Conservation (phyloP, 169 alveolate species). For the Eimeria tenella region DNA sequence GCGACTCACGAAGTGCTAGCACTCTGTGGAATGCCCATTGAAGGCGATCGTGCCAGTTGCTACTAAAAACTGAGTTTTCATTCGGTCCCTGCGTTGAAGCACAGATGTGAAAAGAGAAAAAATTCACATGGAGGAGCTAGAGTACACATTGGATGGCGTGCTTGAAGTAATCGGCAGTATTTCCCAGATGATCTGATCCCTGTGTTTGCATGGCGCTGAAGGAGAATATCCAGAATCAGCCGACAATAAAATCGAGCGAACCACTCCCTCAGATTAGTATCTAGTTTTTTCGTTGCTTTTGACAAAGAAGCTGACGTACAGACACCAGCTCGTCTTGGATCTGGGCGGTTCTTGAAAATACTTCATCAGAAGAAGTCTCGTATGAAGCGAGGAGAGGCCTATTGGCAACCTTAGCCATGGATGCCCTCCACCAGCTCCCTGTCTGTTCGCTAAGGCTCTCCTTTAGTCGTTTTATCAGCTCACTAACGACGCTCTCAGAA, state of each 20-base stretch:
- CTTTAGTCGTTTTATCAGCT: slow-evolving; percentile 46
- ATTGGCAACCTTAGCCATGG: slow-evolving; percentile 51
- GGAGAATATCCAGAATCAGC: no score
- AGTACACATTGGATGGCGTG: no score
- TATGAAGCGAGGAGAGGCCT: slow-evolving; percentile 70
- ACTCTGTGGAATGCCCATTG: slow-evolving; percentile 78
- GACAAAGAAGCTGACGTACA: not conserved
- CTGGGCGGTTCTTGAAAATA: slow-evolving; percentile 14
- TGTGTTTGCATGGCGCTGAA: no score
- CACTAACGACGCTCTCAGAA: slow-evolving; percentile 60
- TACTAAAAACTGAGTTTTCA: slow-evolving; percentile 67
- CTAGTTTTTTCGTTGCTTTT: no score
- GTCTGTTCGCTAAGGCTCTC: slow-evolving; percentile 57
- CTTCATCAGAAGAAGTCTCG: slow-evolving; percentile 51
- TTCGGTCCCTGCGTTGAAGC: slow-evolving; percentile 71
- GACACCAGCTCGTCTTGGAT: slow-evolving; percentile 67
- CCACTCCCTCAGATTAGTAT: no score
- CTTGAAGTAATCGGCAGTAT: no score
- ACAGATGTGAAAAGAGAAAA: not conserved
- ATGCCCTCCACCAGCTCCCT: slow-evolving; percentile 72
- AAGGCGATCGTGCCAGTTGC: slow-evolving; percentile 81
- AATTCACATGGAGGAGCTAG: no score
- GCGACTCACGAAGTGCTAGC: slow-evolving; percentile 65
- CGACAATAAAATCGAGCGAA: no score
- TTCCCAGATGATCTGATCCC: no score